phyloP scores from a whole-genome alignment of 2,329 filamentous ascomycete genomes.

The Aulographum hederae region DNA sequence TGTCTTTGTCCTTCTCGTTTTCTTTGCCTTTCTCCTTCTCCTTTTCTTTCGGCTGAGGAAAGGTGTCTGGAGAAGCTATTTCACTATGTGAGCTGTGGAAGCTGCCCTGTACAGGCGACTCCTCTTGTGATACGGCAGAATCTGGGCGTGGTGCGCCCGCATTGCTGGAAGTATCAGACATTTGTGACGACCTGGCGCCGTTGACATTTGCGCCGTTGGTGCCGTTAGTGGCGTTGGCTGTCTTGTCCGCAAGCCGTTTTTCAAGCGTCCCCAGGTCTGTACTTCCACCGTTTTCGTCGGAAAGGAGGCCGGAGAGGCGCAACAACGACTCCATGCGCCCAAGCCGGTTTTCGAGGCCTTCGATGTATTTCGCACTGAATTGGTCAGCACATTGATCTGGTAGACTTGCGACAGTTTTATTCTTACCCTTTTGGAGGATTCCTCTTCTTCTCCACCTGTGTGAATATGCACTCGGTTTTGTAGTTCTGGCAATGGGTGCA shows the following conservation, averaged over 20 bases:
- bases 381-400: not conserved
- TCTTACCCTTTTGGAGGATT: constrained; percentile 84
- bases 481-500: constrained; percentile 96
- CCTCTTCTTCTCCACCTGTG: constrained; percentile 96
- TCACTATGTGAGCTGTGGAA: not conserved
- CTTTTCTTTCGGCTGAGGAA: too few species aligned
- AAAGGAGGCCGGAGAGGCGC: constrained; percentile 67
- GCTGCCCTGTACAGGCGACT: not conserved
- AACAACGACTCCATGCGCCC: constrained; percentile 91
- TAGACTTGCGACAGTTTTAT: too few species aligned
- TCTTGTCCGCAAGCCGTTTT: constrained; percentile 44
- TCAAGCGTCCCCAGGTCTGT: constrained; percentile 81
- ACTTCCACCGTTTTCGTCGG: constrained; percentile 67
- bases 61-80: constrained; percentile 31
- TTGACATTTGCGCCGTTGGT: constrained; percentile 6
- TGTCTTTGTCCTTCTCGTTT: too few species aligned
- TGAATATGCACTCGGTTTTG: constrained; percentile 95
- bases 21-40: constrained; percentile 33
- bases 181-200: constrained; percentile 18
- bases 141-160: not conserved
- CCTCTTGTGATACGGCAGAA: not conserved
- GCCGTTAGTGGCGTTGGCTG: not conserved
- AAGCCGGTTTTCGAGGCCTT: constrained; percentile 83
- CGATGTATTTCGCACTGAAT: constrained; percentile 82
- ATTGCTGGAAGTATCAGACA: constrained; percentile 1